Evolutionary conservation across 306 rosid species (phyloP), one percentile per base, ranked within the genome.

Genomic region (Prunus campanulata): DNA sequence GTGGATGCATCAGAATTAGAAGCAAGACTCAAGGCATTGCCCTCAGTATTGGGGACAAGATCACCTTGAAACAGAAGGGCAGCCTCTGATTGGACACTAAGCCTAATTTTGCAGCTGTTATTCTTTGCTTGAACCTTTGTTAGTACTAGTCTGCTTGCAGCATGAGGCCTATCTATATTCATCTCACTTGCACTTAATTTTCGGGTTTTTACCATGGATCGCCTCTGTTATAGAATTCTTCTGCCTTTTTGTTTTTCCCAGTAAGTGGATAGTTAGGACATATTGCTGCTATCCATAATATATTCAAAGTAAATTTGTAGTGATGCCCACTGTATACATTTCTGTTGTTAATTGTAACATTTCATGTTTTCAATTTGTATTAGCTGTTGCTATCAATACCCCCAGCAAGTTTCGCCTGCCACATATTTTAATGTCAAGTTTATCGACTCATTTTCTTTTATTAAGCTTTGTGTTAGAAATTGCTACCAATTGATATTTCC

Each of bases 11-110:
- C 85, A 88, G 99, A 85, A 96, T 96, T 82, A 93, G 99, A 87
- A 93, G 99, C 86, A 96, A 96, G 86, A 96, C 99, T 67, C 98
- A 93, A 81, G 99, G 99, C 67, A 96, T 96, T 76, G 99, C 94
- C 69, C 93, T 93, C 47, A 92, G 98, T 84, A 97, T 96, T 11
- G 99, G 99, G 52, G 98, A 96, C 81, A 96, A 93, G 89, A 92
- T 96, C 85, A 96, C 99, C 65, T 87, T 96, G 91, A 96, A 96
- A 82, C 97, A 96, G 87, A 96, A 93, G 88, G 99, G 97, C 71
- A 70, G 89, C 16, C 78, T 88, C 52, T 93, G 85, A 92, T 80
- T 48, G 74, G 47, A 70, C 62, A 71, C 1, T 0, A 1, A 71
- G 29, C 64, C 56, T 61, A 70, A 35, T 72, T 68, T 69, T 60